These are phyloP conservation scores for Naegleria lovaniensis DNA, from an alignment of 208 protist genomes.

Conservation along the genomic window DNA sequence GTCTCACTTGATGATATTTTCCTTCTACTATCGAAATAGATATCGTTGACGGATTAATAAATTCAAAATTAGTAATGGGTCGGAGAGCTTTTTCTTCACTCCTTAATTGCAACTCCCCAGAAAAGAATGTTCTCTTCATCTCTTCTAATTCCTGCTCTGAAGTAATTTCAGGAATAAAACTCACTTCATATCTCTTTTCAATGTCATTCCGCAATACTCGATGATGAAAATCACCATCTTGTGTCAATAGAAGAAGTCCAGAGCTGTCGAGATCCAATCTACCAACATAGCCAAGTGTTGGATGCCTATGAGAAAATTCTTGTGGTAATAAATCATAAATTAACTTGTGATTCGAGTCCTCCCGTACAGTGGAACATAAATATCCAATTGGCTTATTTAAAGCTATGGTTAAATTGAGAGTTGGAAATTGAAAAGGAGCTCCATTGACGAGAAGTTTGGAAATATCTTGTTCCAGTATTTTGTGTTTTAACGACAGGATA, in stretches of 20 bases:
- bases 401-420: not conserved
- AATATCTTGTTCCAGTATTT: not conserved
- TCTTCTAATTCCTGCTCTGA: not conserved
- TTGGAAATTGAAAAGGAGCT: not conserved
- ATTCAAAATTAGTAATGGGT: not conserved
- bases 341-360: not conserved
- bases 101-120: not conserved
- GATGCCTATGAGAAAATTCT: not conserved
- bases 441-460: not conserved
- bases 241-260: constrained; percentile 3
- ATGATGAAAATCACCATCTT: constrained; percentile 21
- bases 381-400: not conserved
- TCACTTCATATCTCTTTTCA: not conserved
- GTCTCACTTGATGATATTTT: constrained; percentile 22
- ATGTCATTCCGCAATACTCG: not conserved
- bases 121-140: not conserved
- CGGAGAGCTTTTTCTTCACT: not conserved
- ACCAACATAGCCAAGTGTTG: not conserved
- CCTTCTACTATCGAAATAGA: not conserved
- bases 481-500: not conserved
- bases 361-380: not conserved
- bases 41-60: not conserved
- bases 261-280: constrained; percentile 1
- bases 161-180: not conserved
- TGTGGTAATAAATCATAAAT: not conserved